Conservation (phyloP, 2,329 filamentous ascomycete species). For the Cadophora sp. region DNA sequence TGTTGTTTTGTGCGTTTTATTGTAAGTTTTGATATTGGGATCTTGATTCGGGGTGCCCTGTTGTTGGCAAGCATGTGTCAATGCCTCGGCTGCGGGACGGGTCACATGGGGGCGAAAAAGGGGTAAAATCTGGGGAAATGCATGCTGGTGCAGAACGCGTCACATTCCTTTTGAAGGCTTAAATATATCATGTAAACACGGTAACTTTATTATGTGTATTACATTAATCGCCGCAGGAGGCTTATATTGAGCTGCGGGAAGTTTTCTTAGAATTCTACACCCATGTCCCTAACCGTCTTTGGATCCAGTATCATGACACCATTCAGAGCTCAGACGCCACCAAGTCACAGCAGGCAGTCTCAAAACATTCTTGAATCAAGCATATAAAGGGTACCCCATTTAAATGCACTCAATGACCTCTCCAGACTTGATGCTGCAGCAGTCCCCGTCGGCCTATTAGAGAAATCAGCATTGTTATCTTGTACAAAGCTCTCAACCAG, state of each 20-base stretch:
- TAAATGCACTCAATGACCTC: not conserved
- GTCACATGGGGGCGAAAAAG: not conserved
- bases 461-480: not conserved
- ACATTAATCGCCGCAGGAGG: not conserved
- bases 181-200: not conserved
- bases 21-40: not conserved
- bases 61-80: constrained; percentile 17
- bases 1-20: not conserved
- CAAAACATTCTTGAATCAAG: not conserved
- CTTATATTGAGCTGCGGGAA: not conserved
- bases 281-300: not conserved
- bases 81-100: constrained; percentile 12
- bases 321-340: not conserved
- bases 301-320: not conserved
- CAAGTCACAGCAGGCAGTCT: too few species aligned
- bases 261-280: not conserved
- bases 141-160: not conserved
- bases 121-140: constrained; percentile 6
- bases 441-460: not conserved
- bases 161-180: constrained; percentile 2
- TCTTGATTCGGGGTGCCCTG: not conserved
- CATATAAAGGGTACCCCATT: too few species aligned
- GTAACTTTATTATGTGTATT: not conserved
- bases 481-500: too few species aligned
- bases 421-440: constrained; percentile 9